Conservation (phyloP, 1,284 basidiomycete species). For the Exobasidium cylindrosporum region DNA sequence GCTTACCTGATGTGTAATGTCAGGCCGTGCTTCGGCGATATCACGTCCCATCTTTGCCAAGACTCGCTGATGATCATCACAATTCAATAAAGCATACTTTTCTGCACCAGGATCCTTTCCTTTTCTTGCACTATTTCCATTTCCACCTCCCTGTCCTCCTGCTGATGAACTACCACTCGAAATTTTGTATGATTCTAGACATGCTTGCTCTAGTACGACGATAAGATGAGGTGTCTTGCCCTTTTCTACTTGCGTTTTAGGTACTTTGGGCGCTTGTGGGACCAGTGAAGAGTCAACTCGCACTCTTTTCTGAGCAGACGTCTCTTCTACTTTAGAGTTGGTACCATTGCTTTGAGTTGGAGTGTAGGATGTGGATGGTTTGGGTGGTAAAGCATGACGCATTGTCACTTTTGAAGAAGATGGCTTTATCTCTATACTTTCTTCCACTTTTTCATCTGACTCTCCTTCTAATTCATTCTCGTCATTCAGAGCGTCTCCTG, state of each 20-base stretch:
- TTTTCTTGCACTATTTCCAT: constrained; percentile 55
- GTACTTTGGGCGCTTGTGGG: constrained; percentile 49
- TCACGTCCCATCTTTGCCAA: constrained; percentile 95
- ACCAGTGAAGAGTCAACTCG: constrained; percentile 47
- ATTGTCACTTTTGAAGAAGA: constrained; percentile 12
- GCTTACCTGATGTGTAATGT: constrained; percentile 94
- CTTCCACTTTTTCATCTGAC: constrained; percentile 6
- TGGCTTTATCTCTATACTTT: background rate
- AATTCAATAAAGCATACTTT: constrained; percentile 95
- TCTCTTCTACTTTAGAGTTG: constrained; percentile 9
- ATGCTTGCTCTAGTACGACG: constrained; percentile 88
- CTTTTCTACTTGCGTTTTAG: constrained; percentile 48
- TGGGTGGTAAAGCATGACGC: constrained; percentile 39
- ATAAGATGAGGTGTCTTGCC: constrained; percentile 61
- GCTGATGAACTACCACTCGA: constrained; percentile 59
- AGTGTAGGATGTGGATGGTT: constrained; percentile 28
- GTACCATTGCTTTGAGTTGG: background rate
- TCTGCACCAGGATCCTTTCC: constrained; percentile 58
- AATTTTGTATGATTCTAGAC: constrained; percentile 90
- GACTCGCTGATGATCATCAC: constrained; percentile 98
- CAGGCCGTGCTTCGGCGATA: constrained; percentile 94
- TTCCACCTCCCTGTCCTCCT: constrained; percentile 50
- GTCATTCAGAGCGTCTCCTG: background rate
- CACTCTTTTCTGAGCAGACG: constrained; percentile 32
- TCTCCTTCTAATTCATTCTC: background rate